phyloP scores from a whole-genome alignment of 768 basidiomycete species.

The Termitomyces sp. region DNA sequence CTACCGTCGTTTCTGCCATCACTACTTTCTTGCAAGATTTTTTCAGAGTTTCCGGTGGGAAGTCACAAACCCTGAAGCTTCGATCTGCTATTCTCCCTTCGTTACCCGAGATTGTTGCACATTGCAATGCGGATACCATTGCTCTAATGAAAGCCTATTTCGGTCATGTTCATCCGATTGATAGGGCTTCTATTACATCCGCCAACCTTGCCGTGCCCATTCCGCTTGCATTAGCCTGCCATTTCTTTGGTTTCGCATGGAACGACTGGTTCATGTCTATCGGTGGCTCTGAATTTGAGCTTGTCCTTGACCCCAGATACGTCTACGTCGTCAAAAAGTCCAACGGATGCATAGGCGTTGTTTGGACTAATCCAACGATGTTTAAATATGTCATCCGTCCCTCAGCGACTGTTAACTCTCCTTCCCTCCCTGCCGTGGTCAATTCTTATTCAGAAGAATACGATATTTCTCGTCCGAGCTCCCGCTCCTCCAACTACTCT shows the following conservation, averaged over 20 bases:
- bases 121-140: neutral
- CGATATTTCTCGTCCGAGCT: constrained; percentile 33
- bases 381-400: neutral
- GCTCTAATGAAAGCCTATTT: constrained; percentile 1
- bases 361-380: constrained; percentile 20
- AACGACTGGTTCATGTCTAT: constrained; percentile 31
- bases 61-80: constrained; percentile 18
- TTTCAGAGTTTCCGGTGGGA: constrained; percentile 14
- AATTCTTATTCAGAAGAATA: constrained; percentile 12
- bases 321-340: constrained; percentile 24
- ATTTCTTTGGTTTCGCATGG: constrained; percentile 28
- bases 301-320: constrained; percentile 24
- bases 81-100: constrained; percentile 25
- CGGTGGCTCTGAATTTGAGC: constrained; percentile 28
- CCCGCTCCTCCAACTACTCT: constrained; percentile 33
- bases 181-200: neutral
- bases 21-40: constrained; percentile 25
- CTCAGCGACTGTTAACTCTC: neutral
- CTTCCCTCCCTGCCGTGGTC: neutral
- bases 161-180: neutral
- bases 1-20: constrained; percentile 20
- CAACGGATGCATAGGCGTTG: constrained; percentile 18
- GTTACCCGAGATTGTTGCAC: constrained; percentile 7
- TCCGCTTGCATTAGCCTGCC: constrained; percentile 29
- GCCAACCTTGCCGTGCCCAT: constrained; percentile 15